These are phyloP conservation scores for Leccinum olivaceopallidum DNA, from an alignment of 768 basidiomycete genomes.

Conservation along the genomic window DNA sequence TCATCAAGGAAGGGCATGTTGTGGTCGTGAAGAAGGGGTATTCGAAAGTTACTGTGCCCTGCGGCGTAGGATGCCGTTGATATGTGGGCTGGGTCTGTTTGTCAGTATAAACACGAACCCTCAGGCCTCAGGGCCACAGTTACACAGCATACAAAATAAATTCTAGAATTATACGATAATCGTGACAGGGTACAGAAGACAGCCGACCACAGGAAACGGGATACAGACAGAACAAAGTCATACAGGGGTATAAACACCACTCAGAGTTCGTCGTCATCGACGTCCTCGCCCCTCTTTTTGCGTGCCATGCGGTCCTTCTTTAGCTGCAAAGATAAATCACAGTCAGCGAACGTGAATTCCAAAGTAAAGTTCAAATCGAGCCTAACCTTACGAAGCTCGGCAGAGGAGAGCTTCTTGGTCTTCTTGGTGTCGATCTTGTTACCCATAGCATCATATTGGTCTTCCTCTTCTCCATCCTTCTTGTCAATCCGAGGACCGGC, in stretches of 20 bases:
- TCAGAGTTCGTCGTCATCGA: constrained; percentile 60
- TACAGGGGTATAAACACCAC: constrained; percentile 11
- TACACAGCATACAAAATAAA: background rate
- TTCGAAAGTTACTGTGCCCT: constrained; percentile 5
- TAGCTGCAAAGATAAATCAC: constrained; percentile 30
- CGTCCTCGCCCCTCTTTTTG: constrained; percentile 84
- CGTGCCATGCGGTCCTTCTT: constrained; percentile 97
- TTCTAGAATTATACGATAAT: constrained; percentile 20
- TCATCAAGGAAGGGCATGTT: constrained; percentile 32
- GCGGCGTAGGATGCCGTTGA: constrained; percentile 2
- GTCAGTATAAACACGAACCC: background rate
- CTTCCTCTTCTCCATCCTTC: constrained; percentile 88
- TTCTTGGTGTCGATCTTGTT: constrained; percentile 92
- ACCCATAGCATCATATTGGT: constrained; percentile 94
- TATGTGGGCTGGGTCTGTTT: background rate
- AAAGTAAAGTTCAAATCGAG: background rate
- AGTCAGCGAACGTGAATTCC: constrained; percentile 14
- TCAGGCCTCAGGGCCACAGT: no score
- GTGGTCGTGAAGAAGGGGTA: constrained; percentile 22
- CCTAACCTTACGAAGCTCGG: constrained; percentile 78
- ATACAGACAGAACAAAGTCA: constrained; percentile 15
- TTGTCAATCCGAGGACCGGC: constrained; percentile 94
- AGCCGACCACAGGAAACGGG: constrained; percentile 18
- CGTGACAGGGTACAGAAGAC: constrained; percentile 22
- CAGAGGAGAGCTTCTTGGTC: constrained; percentile 79